phyloP scores from a whole-genome alignment of 75 land plant species.

The Pinus tabuliformis region DNA sequence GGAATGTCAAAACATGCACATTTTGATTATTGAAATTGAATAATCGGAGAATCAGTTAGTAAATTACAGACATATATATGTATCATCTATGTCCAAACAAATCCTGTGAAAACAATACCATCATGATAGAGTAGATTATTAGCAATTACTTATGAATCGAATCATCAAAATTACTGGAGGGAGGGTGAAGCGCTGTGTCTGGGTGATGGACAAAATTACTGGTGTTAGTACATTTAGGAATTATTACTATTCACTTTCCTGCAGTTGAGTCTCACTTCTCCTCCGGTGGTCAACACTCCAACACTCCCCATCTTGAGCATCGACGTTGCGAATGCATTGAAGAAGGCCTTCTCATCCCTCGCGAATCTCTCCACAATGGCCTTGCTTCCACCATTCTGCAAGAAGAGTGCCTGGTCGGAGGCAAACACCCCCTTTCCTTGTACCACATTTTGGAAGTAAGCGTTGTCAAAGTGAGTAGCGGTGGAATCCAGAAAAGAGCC shows the following conservation, averaged over 20 bases:
- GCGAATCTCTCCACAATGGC: conserved; percentile 41
- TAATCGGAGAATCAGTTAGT: no score
- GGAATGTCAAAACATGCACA: no score
- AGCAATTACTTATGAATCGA: no score
- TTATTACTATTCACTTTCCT: conserved; percentile 22
- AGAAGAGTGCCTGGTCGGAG: neutral
- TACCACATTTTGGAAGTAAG: conserved; percentile 9
- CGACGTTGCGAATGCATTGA: conserved; percentile 39
- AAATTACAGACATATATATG: no score
- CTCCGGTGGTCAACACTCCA: conserved; percentile 14
- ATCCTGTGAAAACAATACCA: no score
- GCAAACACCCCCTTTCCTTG: neutral
- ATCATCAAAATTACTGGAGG: no score
- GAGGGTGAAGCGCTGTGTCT: no score
- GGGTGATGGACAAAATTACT: no score
- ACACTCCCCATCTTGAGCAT: conserved; percentile 53
- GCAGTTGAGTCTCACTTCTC: conserved; percentile 19
- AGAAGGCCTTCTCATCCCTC: conserved; percentile 36
- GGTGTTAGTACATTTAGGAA: no score
- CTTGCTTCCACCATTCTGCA: conserved; percentile 11
- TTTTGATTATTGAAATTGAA: no score
- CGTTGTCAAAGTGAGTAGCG: conserved; percentile 11
- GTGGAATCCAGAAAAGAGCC: conserved; percentile 11
- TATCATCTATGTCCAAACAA: no score
- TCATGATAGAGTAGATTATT: no score